Base-by-base conservation (phyloP, 257 asterid species). In the Rhazya stricta region DNA sequence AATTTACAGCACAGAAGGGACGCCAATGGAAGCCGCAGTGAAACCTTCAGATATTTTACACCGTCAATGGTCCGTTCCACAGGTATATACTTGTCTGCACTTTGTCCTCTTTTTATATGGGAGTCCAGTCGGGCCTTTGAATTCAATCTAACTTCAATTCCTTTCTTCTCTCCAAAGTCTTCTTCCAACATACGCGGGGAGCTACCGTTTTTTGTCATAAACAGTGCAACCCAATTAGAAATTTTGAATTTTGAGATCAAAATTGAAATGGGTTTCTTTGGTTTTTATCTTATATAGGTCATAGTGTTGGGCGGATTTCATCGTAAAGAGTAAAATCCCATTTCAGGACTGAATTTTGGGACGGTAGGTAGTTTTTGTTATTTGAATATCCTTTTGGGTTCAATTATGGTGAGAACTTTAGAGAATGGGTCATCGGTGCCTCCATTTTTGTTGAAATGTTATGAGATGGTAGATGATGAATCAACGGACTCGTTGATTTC, bases 391-490 rank as follows among this genome's bases (percentile, higher is more conserved):
- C 19, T 15, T 15, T 36, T 8, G 27, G 29, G 45, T 37, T 65
- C 74, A 62, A 79, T 76, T 82, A 94, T 91, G 97, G 98, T 94
- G 88, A 94, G 82, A 82, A 89, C 96, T 0, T 51, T 88, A 53
- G 97, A 90, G 81, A 85, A 94, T 71, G 97, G 97, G 43, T 81
- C 84, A 7, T 81, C 96, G 0, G 86, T 89, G 77, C 84, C 97
- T 63, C 99, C 99, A 29, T 94, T 94, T 84, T 63, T 94, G 87
- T 88, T 85, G 6, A 94, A 94, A 77, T 90, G 97, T 78, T 90
- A 89, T 51, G 98, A 92, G 85, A 88, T 94, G 96, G 98, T 90
- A 76, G 86, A 76, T 19, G 98, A 90, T 78, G 96, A 92, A 61
- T 87, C 90, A 48, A 94, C 99, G 0, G 78, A 92, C 63, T 89